A percentile compares a stretch with the other conserved stretches of the same genome.
phyloP scores from a whole-genome alignment of 208 protist genomes.

The Crithidia fasciculata region DNA sequence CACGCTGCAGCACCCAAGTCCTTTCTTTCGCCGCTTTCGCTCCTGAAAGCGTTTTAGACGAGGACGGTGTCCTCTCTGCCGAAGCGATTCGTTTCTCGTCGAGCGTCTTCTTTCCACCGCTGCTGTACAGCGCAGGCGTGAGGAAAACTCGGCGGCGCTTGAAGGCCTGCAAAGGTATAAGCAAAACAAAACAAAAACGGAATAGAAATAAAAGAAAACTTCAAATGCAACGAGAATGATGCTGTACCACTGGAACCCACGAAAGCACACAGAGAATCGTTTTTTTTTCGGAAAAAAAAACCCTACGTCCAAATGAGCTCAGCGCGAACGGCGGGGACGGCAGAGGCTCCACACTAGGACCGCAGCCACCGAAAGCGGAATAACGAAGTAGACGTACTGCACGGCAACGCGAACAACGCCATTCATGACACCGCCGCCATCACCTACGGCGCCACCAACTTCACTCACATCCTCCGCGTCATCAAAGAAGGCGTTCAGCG shows the following conservation, averaged over 20 bases:
- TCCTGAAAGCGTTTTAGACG: too few species aligned
- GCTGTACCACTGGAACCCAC: neutral
- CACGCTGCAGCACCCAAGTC: too few species aligned
- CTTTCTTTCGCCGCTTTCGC: too few species aligned
- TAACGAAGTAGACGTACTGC: slow-evolving; percentile 23
- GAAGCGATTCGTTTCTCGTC: too few species aligned
- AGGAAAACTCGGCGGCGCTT: too few species aligned
- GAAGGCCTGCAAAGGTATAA: too few species aligned
- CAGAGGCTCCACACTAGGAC: slow-evolving; percentile 17
- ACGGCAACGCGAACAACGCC: neutral
- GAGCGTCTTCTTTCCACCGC: too few species aligned
- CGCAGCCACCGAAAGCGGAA: slow-evolving; percentile 9
- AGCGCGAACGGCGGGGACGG: slow-evolving; percentile 7
- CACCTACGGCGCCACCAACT: neutral
- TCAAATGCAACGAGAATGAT: too few species aligned
- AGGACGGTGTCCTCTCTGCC: too few species aligned
- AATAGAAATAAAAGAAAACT: neutral
- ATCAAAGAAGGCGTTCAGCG: neutral
- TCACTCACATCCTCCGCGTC: neutral
- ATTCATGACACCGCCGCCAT: neutral
- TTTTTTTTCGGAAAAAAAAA: too few species aligned
- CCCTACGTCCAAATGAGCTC: neutral
- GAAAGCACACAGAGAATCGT: neutral
- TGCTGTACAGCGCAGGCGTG: too few species aligned
- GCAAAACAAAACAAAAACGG: neutral